Base-by-base conservation (phyloP, 2,329 filamentous ascomycete species). In the Hypoxylon sp. region DNA sequence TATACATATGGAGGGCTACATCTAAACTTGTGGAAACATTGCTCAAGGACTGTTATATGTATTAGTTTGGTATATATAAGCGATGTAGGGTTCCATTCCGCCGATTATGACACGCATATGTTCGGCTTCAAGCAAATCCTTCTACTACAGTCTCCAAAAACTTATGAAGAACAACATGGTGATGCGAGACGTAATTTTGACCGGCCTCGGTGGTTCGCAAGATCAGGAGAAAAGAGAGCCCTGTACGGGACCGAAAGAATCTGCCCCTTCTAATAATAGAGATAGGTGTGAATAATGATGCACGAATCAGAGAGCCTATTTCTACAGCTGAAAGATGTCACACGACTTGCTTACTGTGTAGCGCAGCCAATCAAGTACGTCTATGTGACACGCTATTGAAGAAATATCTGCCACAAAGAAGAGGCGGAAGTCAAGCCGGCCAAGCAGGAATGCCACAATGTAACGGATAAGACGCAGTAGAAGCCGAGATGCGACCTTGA, bases 261-360 rank as follows among this genome's bases (percentile, higher is more conserved):
- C 14, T 11, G 19, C 13, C 14, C 30, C 21, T 14, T 49, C 45
- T 30, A 49, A 49, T 49, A 14, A 49, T 28, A 49, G 45, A 19
- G 32, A 4, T 36, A 36, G 32, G 2, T 13, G 2, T 36, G 11
- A 14, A 41, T 14, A 23, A 6, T 41, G 38, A 43, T 11, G 38
- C 10, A 17, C 38, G 9, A 41, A 41, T 41, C 38, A 41, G 38
- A 19, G 5, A 19, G 7, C n/a, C 1, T 41, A 2, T 7, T 41
- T 41, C 7, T 2, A 41, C 38, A 19, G n/a, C 7, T 41, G n/a
- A 41, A 41, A 7, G n/a, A 41, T 41, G 55, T 59, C 41, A 50
- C 55, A 59, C 55, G 19, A 14, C 45, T 59, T 50, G 55, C 55
- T 59, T 59, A 59, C 56, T 59, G 25, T 45, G n/a, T 9, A 46